Evolutionary conservation across 352 stramenopile species (phyloP).

Genomic region (Phytopythium sindhum): DNA sequence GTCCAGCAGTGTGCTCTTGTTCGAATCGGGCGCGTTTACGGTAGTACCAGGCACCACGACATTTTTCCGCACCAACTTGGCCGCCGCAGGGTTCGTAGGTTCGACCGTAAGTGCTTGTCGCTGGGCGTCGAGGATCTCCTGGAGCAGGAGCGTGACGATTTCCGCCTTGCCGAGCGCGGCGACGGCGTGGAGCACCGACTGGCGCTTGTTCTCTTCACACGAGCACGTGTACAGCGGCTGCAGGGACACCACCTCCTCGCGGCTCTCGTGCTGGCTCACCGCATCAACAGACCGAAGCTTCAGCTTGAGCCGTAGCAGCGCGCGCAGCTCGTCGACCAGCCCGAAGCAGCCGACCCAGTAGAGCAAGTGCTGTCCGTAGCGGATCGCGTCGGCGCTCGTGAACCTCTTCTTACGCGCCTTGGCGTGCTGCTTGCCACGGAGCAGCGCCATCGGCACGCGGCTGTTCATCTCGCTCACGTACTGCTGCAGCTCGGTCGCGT

Average conservation of each 20-base stretch:
- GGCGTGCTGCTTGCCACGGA: constrained; percentile 14
- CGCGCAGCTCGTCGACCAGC: constrained; percentile 43
- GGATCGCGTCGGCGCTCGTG: constrained; percentile 37
- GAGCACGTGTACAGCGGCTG: constrained; percentile 58
- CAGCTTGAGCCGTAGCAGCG: constrained; percentile 24
- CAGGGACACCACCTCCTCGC: constrained; percentile 16
- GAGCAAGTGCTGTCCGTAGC: constrained; percentile 74
- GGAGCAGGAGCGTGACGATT: constrained; percentile 50
- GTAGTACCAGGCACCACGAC: constrained; percentile 10
- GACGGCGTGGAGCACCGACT: constrained; percentile 64
- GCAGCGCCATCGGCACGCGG: constrained; percentile 28
- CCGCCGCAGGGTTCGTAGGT: neutral
- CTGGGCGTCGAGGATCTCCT: constrained; percentile 43
- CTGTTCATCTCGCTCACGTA: constrained; percentile 71
- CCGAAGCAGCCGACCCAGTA: constrained; percentile 77
- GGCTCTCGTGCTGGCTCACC: neutral
- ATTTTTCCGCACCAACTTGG: constrained; percentile 7
- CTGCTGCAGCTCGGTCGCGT: constrained; percentile 27
- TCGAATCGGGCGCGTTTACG: neutral
- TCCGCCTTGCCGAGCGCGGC: constrained; percentile 48
- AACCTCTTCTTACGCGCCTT: constrained; percentile 15
- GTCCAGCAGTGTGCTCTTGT: constrained; percentile 14
- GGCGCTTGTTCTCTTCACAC: constrained; percentile 58
- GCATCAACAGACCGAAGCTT: neutral
- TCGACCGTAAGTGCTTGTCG: constrained; percentile 9